Base-by-base conservation (phyloP, 1,139 yeast genomes). In the Hemisphaericaspora subhashii region DNA sequence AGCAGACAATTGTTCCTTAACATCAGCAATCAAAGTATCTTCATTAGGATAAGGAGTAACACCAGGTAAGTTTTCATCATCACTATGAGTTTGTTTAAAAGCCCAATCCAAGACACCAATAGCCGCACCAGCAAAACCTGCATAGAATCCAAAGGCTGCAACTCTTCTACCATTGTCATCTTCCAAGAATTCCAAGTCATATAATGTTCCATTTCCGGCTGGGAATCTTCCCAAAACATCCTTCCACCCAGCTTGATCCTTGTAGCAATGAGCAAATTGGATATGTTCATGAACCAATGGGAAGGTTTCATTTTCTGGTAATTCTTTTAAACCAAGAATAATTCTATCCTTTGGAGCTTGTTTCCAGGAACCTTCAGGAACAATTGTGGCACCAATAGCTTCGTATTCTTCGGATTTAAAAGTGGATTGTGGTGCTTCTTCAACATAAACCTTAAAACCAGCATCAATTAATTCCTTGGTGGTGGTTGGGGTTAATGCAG, bases 121-220 rank as follows among this genome's bases (percentile, higher is more conserved):
- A 22, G 98, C 98, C 35, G 99, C 98, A 57, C 98, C 98, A 11
- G 98, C 98, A 60, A 94, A 92, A 17, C 98, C 98, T 35, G 99
- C 98, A 62, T 92, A 92, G 72, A 80, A 94, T 13, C 99, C 98
- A 60, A 92, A 92, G 11, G 98, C 98, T 35, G 98, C 99, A 29
- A 94, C 99, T 68, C 98, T 85, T 73, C 98, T 86, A 26, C 98
- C 98, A 58, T 81, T 82, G 52, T 86, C 97, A 60, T 92, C 88
- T 63, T 87, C 95, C 60, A 94, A 74, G 60, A 92, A 92, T 68
- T 94, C 99, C 53, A 92, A 72, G 62, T 94, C 98, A 62, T 92
- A 92, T 50, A 92, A 77, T 9, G 79, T 76, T 52, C 98, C 98
- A 43, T 85, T 79, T 35, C 99, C 99, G 33, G 78, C 83, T 40